Evolutionary conservation across 768 basidiomycete genomes (phyloP).

Genomic region (Gloeopeniophorella convolvens): DNA sequence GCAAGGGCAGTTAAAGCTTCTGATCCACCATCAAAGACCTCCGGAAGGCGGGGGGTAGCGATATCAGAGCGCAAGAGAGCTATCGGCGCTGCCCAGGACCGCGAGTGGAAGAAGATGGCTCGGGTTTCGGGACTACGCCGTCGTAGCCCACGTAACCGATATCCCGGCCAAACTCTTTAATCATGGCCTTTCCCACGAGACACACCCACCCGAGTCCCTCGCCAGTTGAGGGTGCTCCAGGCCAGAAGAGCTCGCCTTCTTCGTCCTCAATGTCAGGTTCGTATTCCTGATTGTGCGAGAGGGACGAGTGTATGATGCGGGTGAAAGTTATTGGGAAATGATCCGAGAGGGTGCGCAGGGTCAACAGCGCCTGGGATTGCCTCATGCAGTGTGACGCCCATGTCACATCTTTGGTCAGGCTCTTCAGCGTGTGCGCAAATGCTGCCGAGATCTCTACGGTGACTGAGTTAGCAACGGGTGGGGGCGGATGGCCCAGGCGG

Average conservation of each 20-base stretch:
- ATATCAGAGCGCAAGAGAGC: neutral
- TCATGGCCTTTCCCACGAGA: conserved; percentile 80
- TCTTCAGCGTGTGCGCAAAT: conserved; percentile 29
- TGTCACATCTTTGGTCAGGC: conserved; percentile 36
- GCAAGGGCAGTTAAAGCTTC: neutral
- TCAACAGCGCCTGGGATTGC: conserved; percentile 43
- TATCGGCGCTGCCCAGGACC: conserved; percentile 15
- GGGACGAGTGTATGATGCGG: conserved; percentile 60
- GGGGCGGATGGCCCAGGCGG: conserved; percentile 21
- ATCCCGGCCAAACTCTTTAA: conserved; percentile 70
- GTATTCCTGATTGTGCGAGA: conserved; percentile 60
- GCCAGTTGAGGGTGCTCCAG: conserved; percentile 62
- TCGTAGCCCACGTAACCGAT: conserved; percentile 68
- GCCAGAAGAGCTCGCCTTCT: conserved; percentile 84
- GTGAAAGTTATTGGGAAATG: conserved; percentile 73
- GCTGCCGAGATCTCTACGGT: conserved; percentile 20
- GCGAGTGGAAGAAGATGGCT: conserved; percentile 21
- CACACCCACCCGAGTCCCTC: conserved; percentile 87
- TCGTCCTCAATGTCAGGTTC: conserved; percentile 82
- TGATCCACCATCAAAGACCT: neutral
- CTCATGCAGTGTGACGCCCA: conserved; percentile 25
- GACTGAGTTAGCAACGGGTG: conserved; percentile 21
- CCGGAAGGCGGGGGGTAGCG: neutral
- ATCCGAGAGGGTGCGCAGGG: conserved; percentile 58
- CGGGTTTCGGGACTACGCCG: conserved; percentile 68